These are phyloP conservation scores for Aureobasidium sp. DNA, from an alignment of 2,329 filamentous ascomycete species.

Conservation along the genomic window DNA sequence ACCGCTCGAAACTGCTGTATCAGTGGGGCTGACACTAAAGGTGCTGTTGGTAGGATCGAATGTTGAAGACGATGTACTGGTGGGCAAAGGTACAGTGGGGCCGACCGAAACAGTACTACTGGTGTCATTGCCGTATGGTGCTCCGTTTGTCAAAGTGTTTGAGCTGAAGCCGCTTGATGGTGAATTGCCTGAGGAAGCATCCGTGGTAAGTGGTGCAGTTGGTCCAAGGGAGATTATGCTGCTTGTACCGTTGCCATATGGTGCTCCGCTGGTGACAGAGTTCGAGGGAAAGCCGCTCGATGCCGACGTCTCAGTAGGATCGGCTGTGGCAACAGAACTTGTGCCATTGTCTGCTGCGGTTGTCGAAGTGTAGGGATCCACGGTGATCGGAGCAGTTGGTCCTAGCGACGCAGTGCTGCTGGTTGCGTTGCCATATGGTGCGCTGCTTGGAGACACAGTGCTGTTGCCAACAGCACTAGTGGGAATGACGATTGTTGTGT, in stretches of 20 bases:
- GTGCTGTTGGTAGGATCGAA: not conserved
- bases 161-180: not conserved
- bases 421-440: not conserved
- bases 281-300: not conserved
- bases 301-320: not conserved
- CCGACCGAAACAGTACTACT: not conserved
- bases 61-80: not conserved
- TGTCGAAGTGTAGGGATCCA: too few relatives aligned
- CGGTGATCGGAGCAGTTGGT: not conserved
- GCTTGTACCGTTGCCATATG: not conserved
- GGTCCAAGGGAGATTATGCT: not conserved
- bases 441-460: not conserved
- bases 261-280: not conserved
- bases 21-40: not conserved
- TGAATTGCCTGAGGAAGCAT: too few relatives aligned
- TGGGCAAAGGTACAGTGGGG: not conserved
- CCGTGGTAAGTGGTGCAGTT: too few relatives aligned
- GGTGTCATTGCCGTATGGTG: not conserved
- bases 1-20: not conserved
- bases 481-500: not conserved
- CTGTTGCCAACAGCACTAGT: not conserved
- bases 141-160: not conserved
- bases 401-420: not conserved
- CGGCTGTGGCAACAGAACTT: not conserved
- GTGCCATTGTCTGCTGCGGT: not conserved